A percentile compares a stretch with the other conserved stretches of the same genome.
Conservation (phyloP, 2,329 filamentous ascomycete species). For the Fusarium nematophilum region DNA sequence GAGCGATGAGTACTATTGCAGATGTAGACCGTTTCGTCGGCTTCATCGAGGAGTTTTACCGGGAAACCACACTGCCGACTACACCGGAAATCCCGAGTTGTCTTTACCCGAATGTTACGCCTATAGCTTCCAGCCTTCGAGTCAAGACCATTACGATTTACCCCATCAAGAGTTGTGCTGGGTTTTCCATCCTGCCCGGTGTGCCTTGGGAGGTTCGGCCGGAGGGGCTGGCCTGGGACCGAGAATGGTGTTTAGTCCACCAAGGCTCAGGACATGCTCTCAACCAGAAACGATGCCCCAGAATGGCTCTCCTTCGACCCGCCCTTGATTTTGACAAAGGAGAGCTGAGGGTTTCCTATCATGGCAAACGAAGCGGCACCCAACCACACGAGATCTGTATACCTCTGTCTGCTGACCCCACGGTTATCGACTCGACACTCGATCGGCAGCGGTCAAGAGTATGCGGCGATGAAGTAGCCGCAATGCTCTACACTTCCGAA, state of each 20-base stretch:
- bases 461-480: conserved; percentile 82
- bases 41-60: conserved; percentile 75
- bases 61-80: conserved; percentile 20
- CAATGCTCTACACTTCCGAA: conserved; percentile 75
- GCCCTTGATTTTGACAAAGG: conserved; percentile 76
- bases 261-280: conserved; percentile 84
- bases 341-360: conserved; percentile 70
- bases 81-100: not conserved
- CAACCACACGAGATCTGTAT: conserved; percentile 57
- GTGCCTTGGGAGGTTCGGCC: conserved; percentile 79
- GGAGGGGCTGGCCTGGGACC: conserved; percentile 92
- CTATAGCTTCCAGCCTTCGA: conserved; percentile 22
- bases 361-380: conserved; percentile 45
- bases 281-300: conserved; percentile 88
- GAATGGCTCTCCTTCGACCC: conserved; percentile 87
- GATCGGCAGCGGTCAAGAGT: conserved; percentile 71
- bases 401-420: conserved; percentile 76
- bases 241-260: conserved; percentile 96
- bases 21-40: conserved; percentile 79
- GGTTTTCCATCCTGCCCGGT: conserved; percentile 74
- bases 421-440: conserved; percentile 58
- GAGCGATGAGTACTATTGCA: conserved; percentile 84
- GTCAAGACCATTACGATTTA: conserved; percentile 80
- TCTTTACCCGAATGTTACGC: not conserved
- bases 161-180: conserved; percentile 94